Evolutionary conservation across 1,139 yeast species (phyloP).

Genomic region (Candida glucosophila): DNA sequence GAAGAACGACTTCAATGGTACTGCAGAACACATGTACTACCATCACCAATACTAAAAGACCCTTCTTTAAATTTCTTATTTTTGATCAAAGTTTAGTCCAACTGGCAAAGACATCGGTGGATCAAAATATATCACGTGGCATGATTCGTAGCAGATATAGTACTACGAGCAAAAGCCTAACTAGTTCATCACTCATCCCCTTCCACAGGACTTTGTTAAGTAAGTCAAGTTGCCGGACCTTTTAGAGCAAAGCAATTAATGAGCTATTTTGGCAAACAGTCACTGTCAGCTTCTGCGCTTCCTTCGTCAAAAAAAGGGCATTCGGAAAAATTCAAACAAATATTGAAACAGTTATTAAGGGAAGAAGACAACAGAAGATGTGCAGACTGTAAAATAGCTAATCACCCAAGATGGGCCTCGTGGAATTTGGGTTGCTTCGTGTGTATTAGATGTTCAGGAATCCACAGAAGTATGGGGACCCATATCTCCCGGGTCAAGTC

Average conservation of each 20-base stretch:
- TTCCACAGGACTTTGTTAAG: too few species aligned
- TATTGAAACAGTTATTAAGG: conserved; percentile 62
- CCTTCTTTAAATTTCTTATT: too few species aligned
- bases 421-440: conserved; percentile 92
- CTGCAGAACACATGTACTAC: too few species aligned
- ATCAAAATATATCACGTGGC: too few species aligned
- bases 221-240: too few species aligned
- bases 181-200: too few species aligned
- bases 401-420: conserved; percentile 96
- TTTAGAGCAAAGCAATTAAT: too few species aligned
- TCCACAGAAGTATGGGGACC: conserved; percentile 92
- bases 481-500: conserved; percentile 83
- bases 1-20: conserved; percentile 6
- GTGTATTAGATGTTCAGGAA: conserved; percentile 89
- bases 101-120: too few species aligned
- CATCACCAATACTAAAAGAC: too few species aligned
- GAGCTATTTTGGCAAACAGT: conserved; percentile 3
- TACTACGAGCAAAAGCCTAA: too few species aligned
- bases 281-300: conserved; percentile 12
- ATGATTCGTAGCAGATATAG: too few species aligned
- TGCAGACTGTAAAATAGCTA: conserved; percentile 84
- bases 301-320: conserved; percentile 38
- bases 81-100: too few species aligned
- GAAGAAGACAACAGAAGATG: conserved; percentile 73
- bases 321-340: conserved; percentile 53